Conservation (phyloP, 2,329 filamentous ascomycete species). For the Aspergillus unguis region DNA sequence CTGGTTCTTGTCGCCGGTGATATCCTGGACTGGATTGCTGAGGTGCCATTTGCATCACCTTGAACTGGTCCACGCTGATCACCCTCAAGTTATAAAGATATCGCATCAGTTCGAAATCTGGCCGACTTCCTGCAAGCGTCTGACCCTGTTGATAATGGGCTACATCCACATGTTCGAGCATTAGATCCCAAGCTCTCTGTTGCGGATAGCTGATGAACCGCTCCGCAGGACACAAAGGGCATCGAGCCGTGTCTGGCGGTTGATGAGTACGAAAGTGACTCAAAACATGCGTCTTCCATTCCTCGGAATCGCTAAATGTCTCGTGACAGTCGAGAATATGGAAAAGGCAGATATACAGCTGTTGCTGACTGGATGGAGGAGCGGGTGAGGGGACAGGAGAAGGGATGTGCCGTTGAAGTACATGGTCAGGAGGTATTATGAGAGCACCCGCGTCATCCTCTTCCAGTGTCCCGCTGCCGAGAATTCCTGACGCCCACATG, state of each 20-base stretch:
- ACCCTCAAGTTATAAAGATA: slow-evolving; percentile 43
- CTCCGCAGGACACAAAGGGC: slow-evolving; percentile 40
- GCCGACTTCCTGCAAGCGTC: slow-evolving; percentile 38
- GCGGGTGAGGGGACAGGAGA: slow-evolving; percentile 5
- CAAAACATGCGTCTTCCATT: slow-evolving; percentile 45
- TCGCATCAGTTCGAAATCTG: slow-evolving; percentile 46
- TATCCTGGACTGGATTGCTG: slow-evolving; percentile 36
- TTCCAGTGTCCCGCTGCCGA: slow-evolving; percentile 24
- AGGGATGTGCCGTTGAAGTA: slow-evolving; percentile 7
- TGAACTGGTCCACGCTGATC: slow-evolving; percentile 44
- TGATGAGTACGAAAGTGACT: slow-evolving; percentile 44
- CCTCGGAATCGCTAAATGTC: slow-evolving; percentile 35
- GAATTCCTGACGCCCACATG: slow-evolving; percentile 21
- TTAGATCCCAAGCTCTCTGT: slow-evolving; percentile 38
- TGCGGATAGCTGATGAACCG: slow-evolving; percentile 21
- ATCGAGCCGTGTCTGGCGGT: slow-evolving; percentile 40
- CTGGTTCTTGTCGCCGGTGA: slow-evolving; percentile 35
- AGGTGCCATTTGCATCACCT: slow-evolving; percentile 41
- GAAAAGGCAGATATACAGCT: slow-evolving; percentile 42
- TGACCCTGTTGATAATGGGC: slow-evolving; percentile 42
- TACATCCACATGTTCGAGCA: slow-evolving; percentile 43
- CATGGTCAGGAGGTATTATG: slow-evolving; percentile 21
- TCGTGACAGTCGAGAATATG: slow-evolving; percentile 44
- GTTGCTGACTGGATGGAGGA: slow-evolving; percentile 8
- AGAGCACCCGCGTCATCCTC: slow-evolving; percentile 30